Evolutionary conservation across 2,329 filamentous ascomycete species (phyloP), one percentile per base, ranked within the genome.

Genomic region (Aspergillus sojae): DNA sequence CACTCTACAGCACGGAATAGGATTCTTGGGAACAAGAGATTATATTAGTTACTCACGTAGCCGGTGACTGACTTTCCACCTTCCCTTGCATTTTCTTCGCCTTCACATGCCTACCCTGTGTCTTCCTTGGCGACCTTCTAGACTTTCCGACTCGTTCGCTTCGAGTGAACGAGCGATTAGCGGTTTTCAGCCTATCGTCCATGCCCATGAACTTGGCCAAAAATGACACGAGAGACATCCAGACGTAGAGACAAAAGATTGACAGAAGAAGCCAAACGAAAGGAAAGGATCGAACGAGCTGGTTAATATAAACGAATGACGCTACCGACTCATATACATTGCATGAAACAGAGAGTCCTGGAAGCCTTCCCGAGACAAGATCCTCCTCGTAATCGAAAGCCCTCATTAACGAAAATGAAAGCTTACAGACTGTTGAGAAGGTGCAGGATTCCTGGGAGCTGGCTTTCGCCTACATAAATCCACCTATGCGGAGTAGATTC

Each of bases 121-220:
- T 86, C 85, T 90, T 95, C 85, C 90, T 92, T 74, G 80, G 76
- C 79, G 91, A 85, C 85, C 92, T 94, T 79, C 88, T 86, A 81
- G 91, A 86, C 88, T 97, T 97, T 83, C 92, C 91, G 80, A 94
- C 91, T 76, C 93, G 91, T 80, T 94, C 90, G 80, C 89, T 90
- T 72, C 90, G 89, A 79, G 89, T 86, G 83, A 95, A 94, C 76
- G 93, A 94, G 79, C 92, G 92, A 84, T 93, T 96, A 86, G 97
- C 96, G 92, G 97, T 97, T 80, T 78, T 84, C 83, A 76, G 74
- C 70, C 71, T 72, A 75, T 79, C 62, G 30, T 58, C 64, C 50
- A 55, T 58, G 23, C 66, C 62, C 61, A 68, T 67, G 65, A 65
- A 67, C 63, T 72, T 71, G 60, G 66, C 67, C 64, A 73, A 64